phyloP scores from a whole-genome alignment of 2,329 filamentous ascomycete genomes.

The Aspergillus nomiae region DNA sequence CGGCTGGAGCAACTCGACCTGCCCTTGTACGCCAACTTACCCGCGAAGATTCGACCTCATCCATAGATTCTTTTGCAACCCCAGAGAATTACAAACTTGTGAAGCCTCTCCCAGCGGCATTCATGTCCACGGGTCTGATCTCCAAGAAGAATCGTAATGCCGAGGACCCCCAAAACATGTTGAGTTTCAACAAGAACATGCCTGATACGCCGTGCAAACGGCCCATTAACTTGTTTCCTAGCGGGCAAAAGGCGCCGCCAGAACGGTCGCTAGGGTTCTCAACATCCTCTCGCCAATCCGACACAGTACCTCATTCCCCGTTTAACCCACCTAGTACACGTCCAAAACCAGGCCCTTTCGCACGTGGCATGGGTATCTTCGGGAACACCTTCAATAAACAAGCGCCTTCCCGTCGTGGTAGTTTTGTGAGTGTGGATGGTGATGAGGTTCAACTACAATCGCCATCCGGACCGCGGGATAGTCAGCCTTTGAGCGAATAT shows the following conservation, averaged over 20 bases:
- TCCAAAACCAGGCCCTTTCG: slow-evolving; percentile 68
- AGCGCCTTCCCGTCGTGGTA: slow-evolving; percentile 60
- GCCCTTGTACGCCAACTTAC: slow-evolving; percentile 44
- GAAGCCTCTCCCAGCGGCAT: slow-evolving; percentile 77
- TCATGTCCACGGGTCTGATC: slow-evolving; percentile 91
- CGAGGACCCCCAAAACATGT: slow-evolving; percentile 62
- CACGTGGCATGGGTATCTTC: slow-evolving; percentile 64
- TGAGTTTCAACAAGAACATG: slow-evolving; percentile 65
- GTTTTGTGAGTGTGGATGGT: slow-evolving; percentile 78
- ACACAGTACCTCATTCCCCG: slow-evolving; percentile 78
- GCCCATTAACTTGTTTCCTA: slow-evolving; percentile 68
- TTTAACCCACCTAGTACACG: slow-evolving; percentile 67
- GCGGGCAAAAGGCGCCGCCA: slow-evolving; percentile 57
- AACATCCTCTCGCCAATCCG: slow-evolving; percentile 69
- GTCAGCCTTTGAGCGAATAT: slow-evolving; percentile 61
- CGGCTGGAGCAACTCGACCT: slow-evolving; percentile 63
- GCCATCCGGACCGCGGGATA: slow-evolving; percentile 57
- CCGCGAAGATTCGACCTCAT: slow-evolving; percentile 52
- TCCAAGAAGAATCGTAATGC: slow-evolving; percentile 90
- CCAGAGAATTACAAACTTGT: slow-evolving; percentile 75
- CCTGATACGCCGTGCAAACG: slow-evolving; percentile 98
- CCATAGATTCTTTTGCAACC: slow-evolving; percentile 65
- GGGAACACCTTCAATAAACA: slow-evolving; percentile 56
- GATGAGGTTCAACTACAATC: slow-evolving; percentile 68
- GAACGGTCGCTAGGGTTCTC: slow-evolving; percentile 64